phyloP scores from a whole-genome alignment of 2,329 filamentous ascomycete species.

The Penicillium sp. region DNA sequence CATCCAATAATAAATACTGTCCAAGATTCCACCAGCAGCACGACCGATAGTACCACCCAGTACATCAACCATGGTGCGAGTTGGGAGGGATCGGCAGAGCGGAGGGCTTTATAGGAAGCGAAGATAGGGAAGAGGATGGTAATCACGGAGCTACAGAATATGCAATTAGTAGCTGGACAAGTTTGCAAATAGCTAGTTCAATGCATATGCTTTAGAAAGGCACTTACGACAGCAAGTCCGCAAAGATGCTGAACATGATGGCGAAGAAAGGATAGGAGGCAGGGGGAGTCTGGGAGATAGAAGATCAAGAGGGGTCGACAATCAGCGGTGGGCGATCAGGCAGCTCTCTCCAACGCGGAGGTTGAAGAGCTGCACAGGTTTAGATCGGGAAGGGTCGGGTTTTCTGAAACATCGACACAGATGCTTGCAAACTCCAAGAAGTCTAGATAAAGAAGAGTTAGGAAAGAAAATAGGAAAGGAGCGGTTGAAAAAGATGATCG shows the following conservation, averaged over 20 bases:
- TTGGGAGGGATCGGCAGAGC: constrained; percentile 85
- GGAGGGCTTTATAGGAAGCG: constrained; percentile 96
- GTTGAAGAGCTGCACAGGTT: constrained; percentile 10
- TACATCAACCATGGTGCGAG: constrained; percentile 99
- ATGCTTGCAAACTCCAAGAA: neutral
- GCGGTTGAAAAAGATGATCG: neutral
- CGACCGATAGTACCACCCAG: constrained; percentile 89
- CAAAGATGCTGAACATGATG: constrained; percentile 77
- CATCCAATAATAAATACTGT: constrained; percentile 85
- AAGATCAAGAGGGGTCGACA: constrained; percentile 18
- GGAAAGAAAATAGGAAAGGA: neutral
- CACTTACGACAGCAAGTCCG: constrained; percentile 77
- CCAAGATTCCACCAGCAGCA: constrained; percentile 84
- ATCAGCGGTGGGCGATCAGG: constrained; percentile 22
- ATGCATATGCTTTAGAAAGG: neutral
- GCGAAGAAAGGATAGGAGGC: constrained; percentile 5
- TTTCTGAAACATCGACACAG: neutral
- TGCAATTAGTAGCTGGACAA: constrained; percentile 21
- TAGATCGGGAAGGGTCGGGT: neutral
- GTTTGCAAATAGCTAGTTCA: neutral
- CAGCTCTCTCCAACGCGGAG: constrained; percentile 20
- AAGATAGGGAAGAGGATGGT: constrained; percentile 95
- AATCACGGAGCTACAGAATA: constrained; percentile 70
- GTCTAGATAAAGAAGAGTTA: neutral
- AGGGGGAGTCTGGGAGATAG: constrained; percentile 8